A percentile compares a stretch with the other conserved stretches of the same genome.
Evolutionary conservation across 2,329 filamentous ascomycete species (phyloP).

Genomic region (Zymoseptoria brevis): DNA sequence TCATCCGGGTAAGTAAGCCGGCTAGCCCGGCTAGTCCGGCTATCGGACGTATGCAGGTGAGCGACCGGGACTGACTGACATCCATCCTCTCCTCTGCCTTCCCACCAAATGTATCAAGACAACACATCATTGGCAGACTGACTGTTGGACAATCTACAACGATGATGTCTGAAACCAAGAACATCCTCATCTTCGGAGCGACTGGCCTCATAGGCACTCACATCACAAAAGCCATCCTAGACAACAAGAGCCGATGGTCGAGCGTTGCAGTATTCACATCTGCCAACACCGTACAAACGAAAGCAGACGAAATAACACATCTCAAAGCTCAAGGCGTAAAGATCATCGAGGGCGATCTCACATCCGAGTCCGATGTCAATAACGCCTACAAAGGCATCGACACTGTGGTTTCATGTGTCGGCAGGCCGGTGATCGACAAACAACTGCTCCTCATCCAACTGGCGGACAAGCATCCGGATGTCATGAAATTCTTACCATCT

Average conservation of each 20-base stretch:
- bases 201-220: conserved; percentile 47
- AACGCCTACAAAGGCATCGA: conserved; percentile 53
- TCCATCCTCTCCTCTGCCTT: background rate
- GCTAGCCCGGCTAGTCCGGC: background rate
- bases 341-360: conserved; percentile 50
- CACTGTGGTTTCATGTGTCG: conserved; percentile 58
- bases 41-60: background rate
- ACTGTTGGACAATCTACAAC: background rate
- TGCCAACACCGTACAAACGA: conserved; percentile 42
- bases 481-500: conserved; percentile 59
- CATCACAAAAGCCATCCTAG: conserved; percentile 45
- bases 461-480: conserved; percentile 46
- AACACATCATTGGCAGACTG: background rate
- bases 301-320: conserved; percentile 41
- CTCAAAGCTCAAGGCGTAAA: conserved; percentile 43
- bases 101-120: background rate
- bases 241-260: conserved; percentile 39
- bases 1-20: background rate
- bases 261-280: conserved; percentile 52
- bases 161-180: conserved; percentile 21
- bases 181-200: conserved; percentile 47
- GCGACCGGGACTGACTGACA: background rate
- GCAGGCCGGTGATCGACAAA: conserved; percentile 52
- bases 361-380: conserved; percentile 44
- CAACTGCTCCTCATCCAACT: conserved; percentile 56